phyloP scores from a whole-genome alignment of 164 flowering plant species.

The Umbilicus rupestris region DNA sequence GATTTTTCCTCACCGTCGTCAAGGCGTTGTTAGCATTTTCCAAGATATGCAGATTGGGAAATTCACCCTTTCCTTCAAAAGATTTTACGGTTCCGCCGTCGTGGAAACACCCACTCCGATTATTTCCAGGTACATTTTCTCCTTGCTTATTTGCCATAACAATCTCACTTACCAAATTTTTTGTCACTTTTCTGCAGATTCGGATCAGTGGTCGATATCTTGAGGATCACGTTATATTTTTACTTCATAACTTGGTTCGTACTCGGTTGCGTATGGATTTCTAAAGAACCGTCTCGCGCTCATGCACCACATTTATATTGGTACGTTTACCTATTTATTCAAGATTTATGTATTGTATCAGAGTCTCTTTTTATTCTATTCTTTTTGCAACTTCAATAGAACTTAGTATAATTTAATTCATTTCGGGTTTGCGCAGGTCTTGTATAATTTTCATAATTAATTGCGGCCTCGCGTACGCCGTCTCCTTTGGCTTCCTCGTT shows the following conservation, averaged over 20 bases:
- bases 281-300: not conserved
- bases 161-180: too few species aligned
- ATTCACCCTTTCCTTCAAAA: not conserved
- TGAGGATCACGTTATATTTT: not conserved
- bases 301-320: not conserved
- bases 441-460: not conserved
- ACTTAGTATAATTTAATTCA: not conserved
- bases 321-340: too few species aligned
- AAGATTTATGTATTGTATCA: too few species aligned
- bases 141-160: too few species aligned
- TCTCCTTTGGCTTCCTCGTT: too few species aligned
- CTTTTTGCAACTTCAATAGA: too few species aligned
- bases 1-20: not conserved
- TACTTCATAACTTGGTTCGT: slow-evolving; percentile 2
- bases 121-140: not conserved
- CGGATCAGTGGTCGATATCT: too few species aligned
- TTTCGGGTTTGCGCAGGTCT: not conserved
- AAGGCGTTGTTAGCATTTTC: not conserved
- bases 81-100: not conserved
- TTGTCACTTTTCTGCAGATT: too few species aligned
- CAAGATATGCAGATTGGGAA: not conserved
- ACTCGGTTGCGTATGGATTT: not conserved
- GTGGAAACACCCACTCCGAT: not conserved
- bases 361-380: too few species aligned
- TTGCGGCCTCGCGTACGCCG: not conserved